Base-by-base conservation (phyloP, 306 rosid genomes). In the Sphenostylis stenocarpa region DNA sequence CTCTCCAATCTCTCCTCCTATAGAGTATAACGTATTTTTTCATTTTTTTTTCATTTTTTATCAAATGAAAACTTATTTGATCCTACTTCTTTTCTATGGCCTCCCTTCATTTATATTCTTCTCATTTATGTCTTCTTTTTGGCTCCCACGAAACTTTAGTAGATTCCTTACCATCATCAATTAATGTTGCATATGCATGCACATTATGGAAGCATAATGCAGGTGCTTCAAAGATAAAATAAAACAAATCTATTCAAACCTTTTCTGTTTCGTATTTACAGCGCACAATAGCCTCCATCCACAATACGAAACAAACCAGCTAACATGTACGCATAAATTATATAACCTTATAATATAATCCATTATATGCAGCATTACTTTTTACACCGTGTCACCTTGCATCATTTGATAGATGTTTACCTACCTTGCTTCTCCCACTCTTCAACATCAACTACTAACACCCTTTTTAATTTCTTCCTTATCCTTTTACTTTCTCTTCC, bases 151-250 rank as follows among this genome's bases (percentile, higher is more conserved):
- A 70, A 70, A 56, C 82, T 82, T 82, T 82, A 53, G 41, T 26
- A 77, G 85, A 82, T 77, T 82, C 85, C 74, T 72, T 26, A 43
- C 38, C 75, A 64, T 61, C 73, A 49, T 71, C 79, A 53, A 53
- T 65, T 70, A 82, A 70, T 82, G 82, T 57, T 77, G 39, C 85
- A 72, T 77, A 71, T 77, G 79, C 76, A 71, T 63, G 79, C 82
- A 70, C 82, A 77, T 64, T 56, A 20, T 45, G 24, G 4, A 70
- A 70, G 53, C 67, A 74, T 67, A 49, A 55, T 23, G 69, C 61
- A 51, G 26, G 34, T 70, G 61, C 15, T 26, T 65, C 12, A 81
- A 60, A 19, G 17, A 33, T 51, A 43, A 70, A 72, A 70, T 36
- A 77, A 41, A 38, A 38, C 43, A 38, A 9, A n/a, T n/a, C n/a